phyloP scores from a whole-genome alignment of 1,139 yeast species.

The Candida labiduridarum region DNA sequence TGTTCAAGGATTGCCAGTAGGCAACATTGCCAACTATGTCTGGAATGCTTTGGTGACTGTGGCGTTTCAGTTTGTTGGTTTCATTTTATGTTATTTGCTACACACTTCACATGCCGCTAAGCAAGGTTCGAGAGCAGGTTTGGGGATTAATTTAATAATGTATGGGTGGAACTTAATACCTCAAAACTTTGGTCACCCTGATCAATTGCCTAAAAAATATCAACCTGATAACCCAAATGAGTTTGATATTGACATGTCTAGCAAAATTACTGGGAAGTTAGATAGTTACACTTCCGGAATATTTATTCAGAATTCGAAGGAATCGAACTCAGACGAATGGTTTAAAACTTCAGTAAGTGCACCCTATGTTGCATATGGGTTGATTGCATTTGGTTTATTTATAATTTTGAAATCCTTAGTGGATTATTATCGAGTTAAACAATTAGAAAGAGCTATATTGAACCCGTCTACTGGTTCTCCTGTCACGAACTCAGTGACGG shows the following conservation, averaged over 20 bases:
- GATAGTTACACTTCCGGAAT: conserved; percentile 51
- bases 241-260: conserved; percentile 47
- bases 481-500: conserved; percentile 6
- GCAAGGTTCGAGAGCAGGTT: conserved; percentile 92
- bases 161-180: conserved; percentile 79
- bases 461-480: conserved; percentile 19
- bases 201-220: conserved; percentile 40
- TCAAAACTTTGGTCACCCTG: conserved; percentile 48
- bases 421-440: conserved; percentile 77
- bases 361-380: conserved; percentile 56
- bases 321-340: conserved; percentile 12
- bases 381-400: conserved; percentile 69
- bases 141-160: conserved; percentile 81
- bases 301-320: conserved; percentile 21
- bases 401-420: conserved; percentile 65
- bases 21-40: conserved; percentile 78
- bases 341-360: conserved; percentile 19
- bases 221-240: conserved; percentile 60
- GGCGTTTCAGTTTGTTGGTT: conserved; percentile 93
- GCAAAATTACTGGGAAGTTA: conserved; percentile 38
- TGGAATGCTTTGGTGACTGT: conserved; percentile 91
- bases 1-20: conserved; percentile 97
- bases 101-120: conserved; percentile 98
- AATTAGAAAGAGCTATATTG: conserved; percentile 67
- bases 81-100: conserved; percentile 81